Conservation (phyloP, 495 filamentous ascomycete species). For the Podospora appendiculata region DNA sequence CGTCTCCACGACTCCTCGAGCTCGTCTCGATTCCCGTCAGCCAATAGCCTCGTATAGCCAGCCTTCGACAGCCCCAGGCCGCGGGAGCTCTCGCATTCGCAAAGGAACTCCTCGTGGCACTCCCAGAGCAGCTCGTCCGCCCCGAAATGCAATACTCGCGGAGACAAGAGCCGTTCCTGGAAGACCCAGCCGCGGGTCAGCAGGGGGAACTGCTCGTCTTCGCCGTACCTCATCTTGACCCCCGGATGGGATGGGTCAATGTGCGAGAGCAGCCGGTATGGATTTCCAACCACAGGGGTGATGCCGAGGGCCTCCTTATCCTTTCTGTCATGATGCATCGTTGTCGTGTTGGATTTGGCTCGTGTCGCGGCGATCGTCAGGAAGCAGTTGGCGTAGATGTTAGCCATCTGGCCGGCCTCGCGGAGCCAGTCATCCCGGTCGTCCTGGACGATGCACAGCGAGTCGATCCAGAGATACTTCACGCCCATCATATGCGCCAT, state of each 20-base stretch:
- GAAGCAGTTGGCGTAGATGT: neutral
- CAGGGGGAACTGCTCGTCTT: slow-evolving; percentile 13
- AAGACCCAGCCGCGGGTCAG: neutral
- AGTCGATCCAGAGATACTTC: slow-evolving; percentile 1
- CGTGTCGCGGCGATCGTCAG: neutral
- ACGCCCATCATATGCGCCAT: neutral
- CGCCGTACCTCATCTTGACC: neutral
- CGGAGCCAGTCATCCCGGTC: neutral
- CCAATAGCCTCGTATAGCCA: neutral
- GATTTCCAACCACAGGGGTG: neutral
- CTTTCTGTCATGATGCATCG: neutral
- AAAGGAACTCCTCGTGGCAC: neutral
- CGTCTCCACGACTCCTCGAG: too few relatives aligned
- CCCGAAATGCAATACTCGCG: neutral
- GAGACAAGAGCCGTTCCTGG: slow-evolving; percentile 2
- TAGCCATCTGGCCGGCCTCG: neutral
- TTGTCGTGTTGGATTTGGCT: neutral
- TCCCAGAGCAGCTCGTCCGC: neutral
- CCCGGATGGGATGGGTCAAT: neutral
- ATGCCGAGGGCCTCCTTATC: neutral
- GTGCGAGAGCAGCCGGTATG: too few relatives aligned
- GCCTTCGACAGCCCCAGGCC: neutral
- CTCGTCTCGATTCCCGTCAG: neutral
- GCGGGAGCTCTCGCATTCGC: neutral
- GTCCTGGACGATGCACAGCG: slow-evolving; percentile 3